Base-by-base conservation (phyloP, 139 green algal species). In the Marvania coccoides region DNA sequence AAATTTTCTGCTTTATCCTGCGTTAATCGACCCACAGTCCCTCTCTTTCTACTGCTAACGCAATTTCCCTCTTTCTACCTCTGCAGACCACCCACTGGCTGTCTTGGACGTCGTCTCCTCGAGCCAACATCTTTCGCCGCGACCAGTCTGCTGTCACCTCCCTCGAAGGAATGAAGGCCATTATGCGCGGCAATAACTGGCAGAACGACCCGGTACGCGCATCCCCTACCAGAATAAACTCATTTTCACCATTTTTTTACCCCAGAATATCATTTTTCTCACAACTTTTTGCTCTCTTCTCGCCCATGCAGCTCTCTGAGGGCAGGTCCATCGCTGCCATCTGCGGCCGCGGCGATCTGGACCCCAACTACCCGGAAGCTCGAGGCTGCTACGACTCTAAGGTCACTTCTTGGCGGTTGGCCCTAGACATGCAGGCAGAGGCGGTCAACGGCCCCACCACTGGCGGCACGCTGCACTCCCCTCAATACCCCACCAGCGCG, bases 131-230 rank as follows among this genome's bases (percentile, higher is more conserved):
- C 33, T 86, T 90, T 71, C 54, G 80, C 5, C 63, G 87, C 0
- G 87, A 93, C 48, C 62, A 81, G 33, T 66, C 69, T 40, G 30
- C 9, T 0, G 75, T 90, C 3, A 5, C 19, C 1, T 42, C 58
- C 26, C 42, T 93, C 31, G 67, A 73, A 0, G 58, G 66, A 8
- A 69, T 92, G 36, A 77, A 85, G 77, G 33, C 40, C 14, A 45
- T 90, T 15, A 81, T 93, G 70, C 74, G 87, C 36, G 77, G 61
- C 60, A 91, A 93, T 63, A 69, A 69, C 58, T 91, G 72, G 65
- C 47, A 29, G 15, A 38, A 30, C n/a, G 79, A 84, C 57, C 62
- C 80, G 6, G 63, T 72, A 47, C 26, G 69, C 10, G n/a, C 1
- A 3, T 4, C 10, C 13, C 2, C 5, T 24, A 51, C 19, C 19